Percentiles rank a stretch among this genome's conserved stretches.
phyloP scores from a whole-genome alignment of 2,329 filamentous ascomycete species.

The Teratosphaeriaceae sp. region DNA sequence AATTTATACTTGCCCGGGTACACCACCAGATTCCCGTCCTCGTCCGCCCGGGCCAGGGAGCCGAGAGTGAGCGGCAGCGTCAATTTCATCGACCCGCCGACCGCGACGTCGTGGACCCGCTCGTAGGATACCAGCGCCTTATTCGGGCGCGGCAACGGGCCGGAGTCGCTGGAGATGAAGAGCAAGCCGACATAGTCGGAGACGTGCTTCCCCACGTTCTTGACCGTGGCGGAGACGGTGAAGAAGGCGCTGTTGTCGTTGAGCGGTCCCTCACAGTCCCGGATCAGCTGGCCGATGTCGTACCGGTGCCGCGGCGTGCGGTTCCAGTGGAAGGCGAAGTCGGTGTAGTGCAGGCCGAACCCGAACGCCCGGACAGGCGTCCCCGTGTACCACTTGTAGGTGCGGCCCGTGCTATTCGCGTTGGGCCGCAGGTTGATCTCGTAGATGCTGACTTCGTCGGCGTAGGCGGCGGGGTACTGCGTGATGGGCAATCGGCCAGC shows the following conservation, averaged over 20 bases:
- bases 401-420: constrained; percentile 32
- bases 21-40: constrained; percentile 32
- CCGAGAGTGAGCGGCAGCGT: constrained; percentile 34
- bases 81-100: constrained; percentile 16
- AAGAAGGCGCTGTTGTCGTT: constrained; percentile 32
- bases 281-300: constrained; percentile 25
- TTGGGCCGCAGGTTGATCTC: constrained; percentile 31
- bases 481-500: constrained; percentile 34
- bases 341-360: constrained; percentile 40
- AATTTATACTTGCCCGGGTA: constrained; percentile 38
- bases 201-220: constrained; percentile 30
- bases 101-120: constrained; percentile 14
- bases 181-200: constrained; percentile 38
- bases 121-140: constrained; percentile 33
- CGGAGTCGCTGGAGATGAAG: constrained; percentile 31
- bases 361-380: constrained; percentile 37
- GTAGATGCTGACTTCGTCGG: constrained; percentile 17
- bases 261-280: not conserved
- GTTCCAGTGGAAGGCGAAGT: constrained; percentile 7
- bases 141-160: constrained; percentile 35
- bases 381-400: constrained; percentile 39
- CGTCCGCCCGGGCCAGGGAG: constrained; percentile 32
- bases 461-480: constrained; percentile 35
- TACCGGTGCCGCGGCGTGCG: constrained; percentile 11
- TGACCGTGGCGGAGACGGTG: constrained; percentile 31